Percentiles rank a stretch among this genome's conserved stretches.
Evolutionary conservation across 257 asterid species (phyloP).

Genomic region (Hygrophila difformis): DNA sequence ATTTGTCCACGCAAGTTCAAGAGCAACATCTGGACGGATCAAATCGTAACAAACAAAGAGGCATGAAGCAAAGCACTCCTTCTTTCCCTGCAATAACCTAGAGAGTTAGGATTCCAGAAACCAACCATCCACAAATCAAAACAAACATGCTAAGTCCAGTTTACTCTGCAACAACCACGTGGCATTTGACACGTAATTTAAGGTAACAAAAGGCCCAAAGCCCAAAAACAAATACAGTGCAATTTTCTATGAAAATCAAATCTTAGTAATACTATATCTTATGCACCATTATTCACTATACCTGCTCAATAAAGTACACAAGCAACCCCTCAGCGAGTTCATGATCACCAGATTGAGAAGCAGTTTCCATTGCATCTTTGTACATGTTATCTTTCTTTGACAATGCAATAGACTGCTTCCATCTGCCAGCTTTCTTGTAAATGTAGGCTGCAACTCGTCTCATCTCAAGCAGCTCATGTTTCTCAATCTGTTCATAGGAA

Average conservation of each 20-base stretch:
- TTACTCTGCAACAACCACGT: too few relatives aligned
- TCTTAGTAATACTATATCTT: background rate
- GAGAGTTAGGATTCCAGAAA: slow-evolving; percentile 7
- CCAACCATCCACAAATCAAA: background rate
- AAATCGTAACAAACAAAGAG: slow-evolving; percentile 92
- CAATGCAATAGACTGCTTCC: slow-evolving; percentile 95
- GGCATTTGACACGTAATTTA: too few relatives aligned
- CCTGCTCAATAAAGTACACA: slow-evolving; percentile 94
- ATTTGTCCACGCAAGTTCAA: slow-evolving; percentile 96
- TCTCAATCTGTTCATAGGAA: slow-evolving; percentile 66
- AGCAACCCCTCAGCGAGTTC: slow-evolving; percentile 99
- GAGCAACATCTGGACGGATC: slow-evolving; percentile 89
- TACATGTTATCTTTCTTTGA: slow-evolving; percentile 94
- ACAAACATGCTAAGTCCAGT: background rate
- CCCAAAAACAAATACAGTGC: too few relatives aligned
- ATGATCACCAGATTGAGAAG: slow-evolving; percentile 99
- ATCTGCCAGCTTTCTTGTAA: slow-evolving; percentile 97
- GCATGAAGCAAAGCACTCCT: slow-evolving; percentile 97
- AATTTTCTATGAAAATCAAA: too few relatives aligned
- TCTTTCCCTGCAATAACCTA: slow-evolving; percentile 67
- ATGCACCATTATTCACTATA: slow-evolving; percentile 14
- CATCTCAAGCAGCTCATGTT: slow-evolving; percentile 99
- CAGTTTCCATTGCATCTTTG: slow-evolving; percentile 99
- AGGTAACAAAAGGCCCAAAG: too few relatives aligned
- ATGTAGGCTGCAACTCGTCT: slow-evolving; percentile 99